These are phyloP conservation scores for Aspergillus cavernicola DNA, from an alignment of 495 filamentous ascomycete genomes.

Conservation along the genomic window DNA sequence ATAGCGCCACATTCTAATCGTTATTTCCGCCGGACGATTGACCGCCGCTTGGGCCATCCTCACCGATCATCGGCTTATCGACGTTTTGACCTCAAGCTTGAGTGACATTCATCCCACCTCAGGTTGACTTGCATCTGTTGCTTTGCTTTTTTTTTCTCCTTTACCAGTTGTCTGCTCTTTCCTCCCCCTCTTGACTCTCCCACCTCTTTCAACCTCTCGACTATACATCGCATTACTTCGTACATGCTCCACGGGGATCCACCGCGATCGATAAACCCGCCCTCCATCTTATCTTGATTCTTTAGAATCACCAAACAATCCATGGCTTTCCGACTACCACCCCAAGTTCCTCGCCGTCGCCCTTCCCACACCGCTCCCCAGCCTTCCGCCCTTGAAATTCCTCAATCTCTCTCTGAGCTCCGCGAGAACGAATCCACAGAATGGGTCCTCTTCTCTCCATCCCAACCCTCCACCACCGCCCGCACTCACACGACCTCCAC, in stretches of 20 bases:
- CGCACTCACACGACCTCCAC: constrained; percentile 70
- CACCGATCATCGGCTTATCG: constrained; percentile 5
- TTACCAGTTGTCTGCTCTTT: neutral
- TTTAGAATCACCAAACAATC: constrained; percentile 1
- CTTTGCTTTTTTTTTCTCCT: constrained; percentile 4
- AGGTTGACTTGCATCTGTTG: neutral
- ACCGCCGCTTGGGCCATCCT: neutral
- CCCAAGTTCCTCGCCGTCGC: constrained; percentile 58
- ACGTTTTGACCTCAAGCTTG: neutral
- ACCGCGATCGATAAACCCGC: constrained; percentile 18
- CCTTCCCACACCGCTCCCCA: constrained; percentile 50
- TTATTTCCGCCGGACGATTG: constrained; percentile 2
- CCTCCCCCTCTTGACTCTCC: neutral
- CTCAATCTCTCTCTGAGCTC: constrained; percentile 34
- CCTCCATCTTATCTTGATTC: constrained; percentile 17
- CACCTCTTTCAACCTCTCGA: neutral
- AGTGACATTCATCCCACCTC: neutral
- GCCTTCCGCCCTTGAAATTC: constrained; percentile 33
- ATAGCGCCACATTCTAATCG: neutral
- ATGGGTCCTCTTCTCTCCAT: constrained; percentile 94
- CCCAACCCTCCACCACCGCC: constrained; percentile 54
- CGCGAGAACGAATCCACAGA: constrained; percentile 70
- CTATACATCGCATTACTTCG: neutral
- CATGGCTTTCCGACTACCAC: constrained; percentile 86
- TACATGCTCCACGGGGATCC: constrained; percentile 30